Base-by-base conservation (phyloP, 2,329 filamentous ascomycete species). In the Aschersonia sp. region DNA sequence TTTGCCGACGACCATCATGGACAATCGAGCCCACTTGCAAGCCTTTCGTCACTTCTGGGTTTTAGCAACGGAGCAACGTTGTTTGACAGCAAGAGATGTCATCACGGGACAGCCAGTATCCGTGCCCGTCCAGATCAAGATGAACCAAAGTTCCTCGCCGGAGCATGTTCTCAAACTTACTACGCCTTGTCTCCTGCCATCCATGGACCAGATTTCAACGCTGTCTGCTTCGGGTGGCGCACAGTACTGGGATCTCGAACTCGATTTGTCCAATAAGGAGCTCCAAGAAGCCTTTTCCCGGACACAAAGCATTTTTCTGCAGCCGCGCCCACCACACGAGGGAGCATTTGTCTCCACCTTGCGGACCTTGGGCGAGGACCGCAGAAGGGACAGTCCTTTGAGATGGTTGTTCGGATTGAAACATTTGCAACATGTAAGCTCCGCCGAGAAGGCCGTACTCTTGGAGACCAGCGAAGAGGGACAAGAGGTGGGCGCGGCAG, bases 31-130 rank as follows among this genome's bases (percentile, higher is more conserved):
- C 9, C 92, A 98, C 58, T 73, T 98, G 5, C 92, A 98, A 67
- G 92, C 94, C 4, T 92, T 98, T 68, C 81, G 94, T 5, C 90
- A 98, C 64, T 85, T 98, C 59, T 98, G 92, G 92, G 90, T 95
- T 9, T 73, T 98, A 4, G 92, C 92, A 1, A 83, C 86, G 0
- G 92, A 98, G 58, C 79, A 87, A 8, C 79, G 94, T 46, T 97
- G 90, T 59, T 75, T 98, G 0, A 79, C 98, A 1, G 78, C 87
- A 14, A 85, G 90, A 51, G 92, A 98, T 55, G 77, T 92, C 4
- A 81, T 92, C 50, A 94, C 87, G 0, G 80, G 83, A 41, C 80
- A 87, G 42, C 84, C 89, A 0, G 77, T 95, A 45, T 77, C 80
- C 6, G 75, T 89, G 2, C 79, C 85, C 0, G 72, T 95, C 43